These are phyloP conservation scores for Candida sphagnicola DNA, from an alignment of 805 yeast genomes.

Conservation along the genomic window DNA sequence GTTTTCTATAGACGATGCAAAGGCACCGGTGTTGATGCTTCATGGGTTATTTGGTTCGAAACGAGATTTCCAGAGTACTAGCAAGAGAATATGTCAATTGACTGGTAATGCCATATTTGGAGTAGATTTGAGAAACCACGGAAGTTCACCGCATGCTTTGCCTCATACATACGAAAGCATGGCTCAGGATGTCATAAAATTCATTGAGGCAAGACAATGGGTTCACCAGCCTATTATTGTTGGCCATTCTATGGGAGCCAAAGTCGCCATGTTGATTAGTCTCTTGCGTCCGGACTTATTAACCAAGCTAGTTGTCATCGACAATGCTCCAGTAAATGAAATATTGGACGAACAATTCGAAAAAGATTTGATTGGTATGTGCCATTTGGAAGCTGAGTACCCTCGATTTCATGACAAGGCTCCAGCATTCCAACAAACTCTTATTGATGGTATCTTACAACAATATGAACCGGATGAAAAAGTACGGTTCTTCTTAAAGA, in stretches of 20 bases:
- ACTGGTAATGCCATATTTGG: slow-evolving; percentile 35
- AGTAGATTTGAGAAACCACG: slow-evolving; percentile 56
- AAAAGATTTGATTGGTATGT: slow-evolving; percentile 36
- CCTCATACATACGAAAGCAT: slow-evolving; percentile 44
- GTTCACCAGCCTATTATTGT: slow-evolving; percentile 19
- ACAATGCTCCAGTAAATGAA: slow-evolving; percentile 42
- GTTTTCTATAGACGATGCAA: slow-evolving; percentile 2
- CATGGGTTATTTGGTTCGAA: slow-evolving; percentile 56
- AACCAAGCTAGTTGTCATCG: slow-evolving; percentile 43
- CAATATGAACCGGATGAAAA: slow-evolving; percentile 19
- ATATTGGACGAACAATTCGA: slow-evolving; percentile 32
- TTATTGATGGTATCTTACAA: slow-evolving; percentile 19
- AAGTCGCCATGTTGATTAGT: slow-evolving; percentile 46
- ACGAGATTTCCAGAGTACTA: slow-evolving; percentile 39
- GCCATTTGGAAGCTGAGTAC: slow-evolving; percentile 30
- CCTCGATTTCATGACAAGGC: slow-evolving; percentile 13
- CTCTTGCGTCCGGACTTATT: slow-evolving; percentile 38
- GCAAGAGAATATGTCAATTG: slow-evolving; percentile 25
- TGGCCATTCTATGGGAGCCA: slow-evolving; percentile 65
- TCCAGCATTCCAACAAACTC: slow-evolving; percentile 4
- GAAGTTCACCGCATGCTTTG: slow-evolving; percentile 39
- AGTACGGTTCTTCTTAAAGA: slow-evolving; percentile 34
- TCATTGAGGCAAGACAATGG: slow-evolving; percentile 21
- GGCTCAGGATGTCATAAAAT: slow-evolving; percentile 39
- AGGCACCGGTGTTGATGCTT: slow-evolving; percentile 39